phyloP scores from a whole-genome alignment of 768 basidiomycete genomes.

The Serendipita sp. region DNA sequence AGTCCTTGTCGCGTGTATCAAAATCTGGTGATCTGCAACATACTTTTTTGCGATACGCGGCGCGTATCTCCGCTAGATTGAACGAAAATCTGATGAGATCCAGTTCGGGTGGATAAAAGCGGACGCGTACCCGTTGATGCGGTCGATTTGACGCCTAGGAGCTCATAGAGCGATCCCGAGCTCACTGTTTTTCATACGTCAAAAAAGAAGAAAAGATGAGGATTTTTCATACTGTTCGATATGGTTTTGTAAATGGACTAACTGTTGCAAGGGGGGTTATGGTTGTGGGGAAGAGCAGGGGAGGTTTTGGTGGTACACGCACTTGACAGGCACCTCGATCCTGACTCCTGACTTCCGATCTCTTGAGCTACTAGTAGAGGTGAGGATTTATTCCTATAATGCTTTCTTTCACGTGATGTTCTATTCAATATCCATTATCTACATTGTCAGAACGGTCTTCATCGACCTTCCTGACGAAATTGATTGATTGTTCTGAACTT shows the following conservation, averaged over 20 bases:
- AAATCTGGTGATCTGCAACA: constrained; percentile 4
- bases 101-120: not conserved
- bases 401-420: constrained; percentile 34
- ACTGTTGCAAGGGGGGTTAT: not conserved
- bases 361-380: too few relatives aligned
- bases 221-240: not conserved
- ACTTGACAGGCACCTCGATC: not conserved
- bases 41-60: constrained; percentile 87
- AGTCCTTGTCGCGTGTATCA: not conserved
- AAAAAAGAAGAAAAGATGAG: not conserved
- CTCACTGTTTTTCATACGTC: not conserved
- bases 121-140: constrained; percentile 51
- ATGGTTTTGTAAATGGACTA: not conserved
- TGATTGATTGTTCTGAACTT: constrained; percentile 14
- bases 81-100: not conserved
- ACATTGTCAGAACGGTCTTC: constrained; percentile 62
- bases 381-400: not conserved
- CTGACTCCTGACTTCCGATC: not conserved
- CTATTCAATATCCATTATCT: constrained; percentile 48
- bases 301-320: not conserved
- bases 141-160: constrained; percentile 54
- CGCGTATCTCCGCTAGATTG: constrained; percentile 66
- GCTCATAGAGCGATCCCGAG: constrained; percentile 45
- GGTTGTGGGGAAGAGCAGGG: not conserved
- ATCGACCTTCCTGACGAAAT: constrained; percentile 35